Evolutionary conservation across 2,329 filamentous ascomycete species (phyloP), one percentile per base, ranked within the genome.

Genomic region (Penicillium brevicompactum): DNA sequence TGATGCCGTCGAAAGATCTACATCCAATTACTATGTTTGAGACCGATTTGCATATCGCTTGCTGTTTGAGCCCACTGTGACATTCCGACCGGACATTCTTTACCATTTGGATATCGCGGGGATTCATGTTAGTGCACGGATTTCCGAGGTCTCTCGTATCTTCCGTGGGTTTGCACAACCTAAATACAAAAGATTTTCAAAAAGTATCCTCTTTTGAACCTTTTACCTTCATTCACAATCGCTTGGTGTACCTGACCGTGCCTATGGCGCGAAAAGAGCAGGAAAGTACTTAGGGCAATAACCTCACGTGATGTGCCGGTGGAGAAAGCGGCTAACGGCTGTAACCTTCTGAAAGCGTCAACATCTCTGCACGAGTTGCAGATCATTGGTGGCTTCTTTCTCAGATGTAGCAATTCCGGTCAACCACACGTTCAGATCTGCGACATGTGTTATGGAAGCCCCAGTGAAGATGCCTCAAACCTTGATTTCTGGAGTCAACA

Each of bases 281-380:
- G 10, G 5, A 14, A 18, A 37, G 34, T 37, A 32, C 13, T 10
- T 50, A 51, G 48, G 48, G 48, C 48, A 51, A 18, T 2, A 1
- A 2, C 13, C 16, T 53, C 63, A 65, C 58, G 60, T 65, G 63
- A 63, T 18, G 18, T 18, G 18, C 18, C 18, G 13, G 2, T 3
- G 1, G 21, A 42, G 24, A 38, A 46, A 31, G 27, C 16, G 8
- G 49, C 46, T 65, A 18, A 18, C 51, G 55, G 49, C 46, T 65
- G 63, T 50, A 65, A 65, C 63, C 56, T 63, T 63, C 62, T 56
- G 57, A 64, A 64, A 54, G 22, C 62, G 49, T 59, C 57, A 49
- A 55, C 34, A 42, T 31, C 21, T 11, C 31, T 14, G 24, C 24
- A 48, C 42, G 10, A 18, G 53, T 27, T 63, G 56, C 55, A 61